Conservation (phyloP, 768 basidiomycete species). For the Boletellus ananiceps region DNA sequence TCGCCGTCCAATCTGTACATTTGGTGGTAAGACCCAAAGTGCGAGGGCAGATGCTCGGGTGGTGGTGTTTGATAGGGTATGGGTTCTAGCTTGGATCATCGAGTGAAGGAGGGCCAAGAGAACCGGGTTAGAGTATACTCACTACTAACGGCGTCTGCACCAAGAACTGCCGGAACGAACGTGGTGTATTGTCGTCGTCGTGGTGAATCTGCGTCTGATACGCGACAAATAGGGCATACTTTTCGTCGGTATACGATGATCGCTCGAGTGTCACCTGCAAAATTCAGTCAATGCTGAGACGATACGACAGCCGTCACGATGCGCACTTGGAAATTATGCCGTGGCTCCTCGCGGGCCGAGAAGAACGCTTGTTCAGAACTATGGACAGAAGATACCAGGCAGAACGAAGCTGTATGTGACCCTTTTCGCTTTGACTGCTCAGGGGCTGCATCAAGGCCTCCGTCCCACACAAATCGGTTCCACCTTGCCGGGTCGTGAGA, state of each 20-base stretch:
- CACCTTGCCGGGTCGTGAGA: conserved; percentile 42
- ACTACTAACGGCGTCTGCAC: conserved; percentile 75
- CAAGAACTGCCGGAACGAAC: conserved; percentile 68
- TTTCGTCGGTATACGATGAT: conserved; percentile 73
- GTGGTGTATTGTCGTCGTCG: conserved; percentile 49
- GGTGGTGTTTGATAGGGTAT: conserved; percentile 53
- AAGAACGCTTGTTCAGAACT: conserved; percentile 44
- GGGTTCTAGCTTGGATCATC: conserved; percentile 42
- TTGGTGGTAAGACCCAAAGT: conserved; percentile 93
- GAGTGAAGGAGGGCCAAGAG: not conserved
- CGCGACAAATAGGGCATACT: conserved; percentile 67
- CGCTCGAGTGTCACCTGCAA: conserved; percentile 69
- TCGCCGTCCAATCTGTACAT: conserved; percentile 78
- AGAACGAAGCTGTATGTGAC: conserved; percentile 28
- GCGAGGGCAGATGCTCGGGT: conserved; percentile 57
- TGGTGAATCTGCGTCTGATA: conserved; percentile 81
- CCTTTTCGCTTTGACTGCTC: conserved; percentile 7
- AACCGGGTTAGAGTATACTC: conserved; percentile 18
- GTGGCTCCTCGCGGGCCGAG: conserved; percentile 24
- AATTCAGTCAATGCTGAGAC: not conserved
- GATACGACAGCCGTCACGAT: not conserved
- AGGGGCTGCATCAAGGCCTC: not conserved
- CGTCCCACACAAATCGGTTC: conserved; percentile 59
- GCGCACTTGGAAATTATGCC: conserved; percentile 60
- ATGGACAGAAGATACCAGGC: conserved; percentile 49